Evolutionary conservation across 495 filamentous ascomycete species (phyloP), one percentile per base, ranked within the genome.

Genomic region (Rhizodiscina lignyota): DNA sequence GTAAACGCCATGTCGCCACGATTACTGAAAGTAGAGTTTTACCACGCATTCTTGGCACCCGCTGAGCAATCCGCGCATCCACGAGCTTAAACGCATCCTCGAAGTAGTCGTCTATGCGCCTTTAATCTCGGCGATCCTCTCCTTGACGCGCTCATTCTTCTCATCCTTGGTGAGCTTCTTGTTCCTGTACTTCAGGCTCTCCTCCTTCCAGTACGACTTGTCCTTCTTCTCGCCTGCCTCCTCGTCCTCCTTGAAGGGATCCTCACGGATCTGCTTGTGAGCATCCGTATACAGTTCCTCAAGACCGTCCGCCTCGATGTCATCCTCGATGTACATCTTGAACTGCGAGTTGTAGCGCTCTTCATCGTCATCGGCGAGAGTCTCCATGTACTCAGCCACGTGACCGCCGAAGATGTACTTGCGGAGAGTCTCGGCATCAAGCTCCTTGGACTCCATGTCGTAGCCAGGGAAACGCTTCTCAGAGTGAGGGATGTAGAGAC

Each of bases 361-460:
- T 79, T 99, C 89, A 60, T 99, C 89, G 60, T 99, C 89, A 59
- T 99, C 89, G 59, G 91, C 91, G 47, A 99, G 80, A 29, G 76
- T 87, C 79, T 99, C 89, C 89, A 99, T 99, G 72, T 96, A 99
- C 74, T 99, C 89, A 42, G 85, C 83, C 45, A 99, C 79, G 73
- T 99, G 89, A 34, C 89, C 86, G 57, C 74, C 91, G 57, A 84
- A 80, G 73, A 99, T 99, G 77, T 99, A 96, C 71, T 87, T 93
- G 71, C 86, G 81, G 54, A 99, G 78, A 42, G 72, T 79, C 59
- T 99, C 89, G 49, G 86, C 75, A 48, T 99, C 89, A 51, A 99
- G 83, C 70, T 94, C 77, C 72, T 99, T 83, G 50, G 64, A 60
- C 69, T 99, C 89, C 21, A 94, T 79, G 56, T 99, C 89, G 76